These are phyloP conservation scores for Citrus sinensis DNA, from an alignment of 345 rosid genomes.

Conservation along the genomic window DNA sequence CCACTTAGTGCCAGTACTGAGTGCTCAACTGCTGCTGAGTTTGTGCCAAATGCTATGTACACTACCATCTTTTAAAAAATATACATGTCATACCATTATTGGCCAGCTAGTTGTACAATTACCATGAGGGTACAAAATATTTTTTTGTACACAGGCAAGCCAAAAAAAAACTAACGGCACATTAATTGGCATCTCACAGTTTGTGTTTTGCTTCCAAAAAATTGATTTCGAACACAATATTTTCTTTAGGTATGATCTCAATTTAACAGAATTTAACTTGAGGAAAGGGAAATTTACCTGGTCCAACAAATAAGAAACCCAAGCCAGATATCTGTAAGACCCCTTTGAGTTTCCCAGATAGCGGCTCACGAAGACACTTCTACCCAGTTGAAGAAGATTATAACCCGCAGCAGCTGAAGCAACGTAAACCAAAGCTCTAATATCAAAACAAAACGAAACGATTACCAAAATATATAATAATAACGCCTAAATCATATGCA, in stretches of 20 bases:
- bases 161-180: too few relatives aligned
- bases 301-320: conserved; percentile 51
- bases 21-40: conserved; percentile 39
- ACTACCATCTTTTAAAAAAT: conserved; percentile 35
- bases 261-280: background rate
- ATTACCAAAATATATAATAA: too few relatives aligned
- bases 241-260: too few relatives aligned
- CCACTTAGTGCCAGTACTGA: conserved; percentile 48
- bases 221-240: background rate
- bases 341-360: conserved; percentile 15
- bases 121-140: too few relatives aligned
- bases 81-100: too few relatives aligned
- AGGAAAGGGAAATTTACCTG: conserved; percentile 41
- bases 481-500: too few relatives aligned
- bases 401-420: conserved; percentile 50
- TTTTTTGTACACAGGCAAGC: too few relatives aligned
- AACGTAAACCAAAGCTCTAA: conserved; percentile 41
- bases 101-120: too few relatives aligned
- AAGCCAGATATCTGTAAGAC: conserved; percentile 26
- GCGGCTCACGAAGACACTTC: conserved; percentile 24
- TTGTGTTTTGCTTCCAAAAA: background rate
- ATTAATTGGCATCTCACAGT: too few relatives aligned
- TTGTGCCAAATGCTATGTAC: conserved; percentile 44
- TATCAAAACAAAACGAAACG: background rate
- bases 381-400: conserved; percentile 51